Base-by-base conservation (phyloP, 345 rosid species). In the Aquilaria yunnanensis region DNA sequence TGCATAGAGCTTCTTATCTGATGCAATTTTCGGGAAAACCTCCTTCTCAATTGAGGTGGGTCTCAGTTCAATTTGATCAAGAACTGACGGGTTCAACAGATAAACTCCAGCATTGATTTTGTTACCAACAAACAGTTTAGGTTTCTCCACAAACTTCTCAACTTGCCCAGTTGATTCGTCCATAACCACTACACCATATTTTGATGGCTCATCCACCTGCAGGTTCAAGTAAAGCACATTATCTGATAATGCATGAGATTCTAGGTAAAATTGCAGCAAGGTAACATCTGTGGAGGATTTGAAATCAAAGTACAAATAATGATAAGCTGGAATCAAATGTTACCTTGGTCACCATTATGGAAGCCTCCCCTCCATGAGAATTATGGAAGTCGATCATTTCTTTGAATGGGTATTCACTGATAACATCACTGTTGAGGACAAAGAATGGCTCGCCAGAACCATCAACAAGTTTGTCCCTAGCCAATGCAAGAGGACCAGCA, bases 301-400 rank as follows among this genome's bases (percentile, higher is more conserved):
- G 34, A 23, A 32, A 9, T 37, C 43, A 2, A 41, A 23, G n/a
- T 23, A 29, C 34, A 33, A 57, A 23, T 23, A 51, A 51, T 37
- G 43, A 37, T 37, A 37, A 37, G 43, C 43, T 2, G 43, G 50
- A 29, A 61, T 59, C 46, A 16, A 11, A 2, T 30, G 8, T 74
- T 77, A 85, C 96, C 90, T 89, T 84, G 31, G 96, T 88, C 53
- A 86, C 96, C 88, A 88, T 85, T 41, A 88, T 86, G 66, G 96
- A 88, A 64, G 96, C 96, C 63, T 86, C 90, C 59, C 86, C 88
- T 64, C 88, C 81, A 72, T 84, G 90, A 69, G 77, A 54, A 70
- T 78, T 86, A 75, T 88, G 96, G 67, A 88, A 88, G 41, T 74
- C 79, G 14, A 88, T 71, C 83, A 88, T 84, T 63, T 82, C 79